These are phyloP conservation scores for Penicillium steckii DNA, from an alignment of 495 filamentous ascomycete genomes.

Conservation along the genomic window DNA sequence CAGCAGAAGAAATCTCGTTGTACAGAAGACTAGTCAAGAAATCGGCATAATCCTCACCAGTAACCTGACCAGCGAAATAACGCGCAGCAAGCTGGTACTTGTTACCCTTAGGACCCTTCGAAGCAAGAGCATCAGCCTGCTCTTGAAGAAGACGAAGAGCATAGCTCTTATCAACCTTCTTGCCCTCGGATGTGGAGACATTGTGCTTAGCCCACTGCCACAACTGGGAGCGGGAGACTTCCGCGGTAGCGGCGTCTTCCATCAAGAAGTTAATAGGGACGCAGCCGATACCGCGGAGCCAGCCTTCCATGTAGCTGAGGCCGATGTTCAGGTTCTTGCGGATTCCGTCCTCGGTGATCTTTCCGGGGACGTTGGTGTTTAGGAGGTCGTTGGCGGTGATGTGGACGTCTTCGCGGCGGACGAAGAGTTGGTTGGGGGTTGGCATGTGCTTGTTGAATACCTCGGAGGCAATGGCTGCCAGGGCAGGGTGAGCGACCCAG, in stretches of 20 bases:
- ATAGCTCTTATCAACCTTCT: slow-evolving; percentile 89
- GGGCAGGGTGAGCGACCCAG: slow-evolving; percentile 96
- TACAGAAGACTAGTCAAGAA: slow-evolving; percentile 95
- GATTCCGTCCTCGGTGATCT: slow-evolving; percentile 93
- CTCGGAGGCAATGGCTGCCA: slow-evolving; percentile 84
- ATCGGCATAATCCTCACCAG: slow-evolving; percentile 95
- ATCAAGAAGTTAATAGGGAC: slow-evolving; percentile 99
- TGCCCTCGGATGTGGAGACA: slow-evolving; percentile 82
- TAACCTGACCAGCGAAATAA: slow-evolving; percentile 91
- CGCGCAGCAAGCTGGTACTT: slow-evolving; percentile 87
- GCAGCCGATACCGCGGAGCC: slow-evolving; percentile 91
- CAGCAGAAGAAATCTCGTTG: slow-evolving; percentile 90
- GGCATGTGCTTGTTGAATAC: slow-evolving; percentile 99
- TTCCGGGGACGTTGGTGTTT: slow-evolving; percentile 97
- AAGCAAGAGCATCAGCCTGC: slow-evolving; percentile 71
- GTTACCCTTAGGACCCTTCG: slow-evolving; percentile 82
- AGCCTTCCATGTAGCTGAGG: slow-evolving; percentile 97
- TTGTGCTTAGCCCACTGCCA: slow-evolving; percentile 96
- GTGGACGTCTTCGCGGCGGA: slow-evolving; percentile 84
- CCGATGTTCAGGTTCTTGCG: slow-evolving; percentile 98
- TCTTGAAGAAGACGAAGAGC: slow-evolving; percentile 84
- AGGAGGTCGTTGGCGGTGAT: slow-evolving; percentile 88
- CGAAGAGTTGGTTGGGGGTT: slow-evolving; percentile 93
- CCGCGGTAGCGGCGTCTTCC: slow-evolving; percentile 97
- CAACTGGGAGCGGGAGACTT: slow-evolving; percentile 87